Percentiles rank a stretch among this genome's conserved stretches.
Evolutionary conservation across 1,284 basidiomycete species (phyloP).

Genomic region (Gymnopus androsaceus): DNA sequence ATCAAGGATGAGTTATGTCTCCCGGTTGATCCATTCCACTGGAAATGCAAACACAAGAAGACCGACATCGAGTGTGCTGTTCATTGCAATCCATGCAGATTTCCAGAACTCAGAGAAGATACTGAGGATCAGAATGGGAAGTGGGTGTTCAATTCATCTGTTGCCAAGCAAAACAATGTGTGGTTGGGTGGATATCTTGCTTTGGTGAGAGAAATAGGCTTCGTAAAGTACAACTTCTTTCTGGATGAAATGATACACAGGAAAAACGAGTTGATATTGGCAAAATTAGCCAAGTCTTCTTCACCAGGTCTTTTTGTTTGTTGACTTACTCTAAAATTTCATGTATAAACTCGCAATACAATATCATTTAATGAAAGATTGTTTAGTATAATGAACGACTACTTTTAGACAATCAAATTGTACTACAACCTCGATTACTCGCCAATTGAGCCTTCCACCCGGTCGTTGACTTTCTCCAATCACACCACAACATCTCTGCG

Average conservation of each 20-base stretch:
- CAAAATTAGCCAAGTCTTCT: no score
- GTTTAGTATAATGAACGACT: no score
- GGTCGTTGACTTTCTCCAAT: no score
- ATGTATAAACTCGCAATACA: no score
- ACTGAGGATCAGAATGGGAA: no score
- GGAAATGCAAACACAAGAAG: constrained; percentile 34
- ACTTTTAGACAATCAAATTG: no score
- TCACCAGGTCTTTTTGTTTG: no score
- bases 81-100: constrained; percentile 34
- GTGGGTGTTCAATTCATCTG: constrained; percentile 37
- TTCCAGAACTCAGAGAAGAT: constrained; percentile 25
- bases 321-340: no score
- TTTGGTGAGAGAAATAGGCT: constrained; percentile 36
- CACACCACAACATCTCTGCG: no score
- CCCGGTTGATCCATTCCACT: constrained; percentile 37
- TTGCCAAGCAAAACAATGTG: constrained; percentile 38
- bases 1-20: constrained; percentile 24
- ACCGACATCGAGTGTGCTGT: constrained; percentile 26
- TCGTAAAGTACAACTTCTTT: constrained; percentile 26
- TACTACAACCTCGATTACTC: no score
- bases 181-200: constrained; percentile 39
- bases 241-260: constrained; percentile 33
- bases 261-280: neutral
- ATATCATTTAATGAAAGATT: no score
- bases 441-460: no score